Evolutionary conservation across 495 filamentous ascomycete species (phyloP).

Genomic region (Chaetomium cochliodes): DNA sequence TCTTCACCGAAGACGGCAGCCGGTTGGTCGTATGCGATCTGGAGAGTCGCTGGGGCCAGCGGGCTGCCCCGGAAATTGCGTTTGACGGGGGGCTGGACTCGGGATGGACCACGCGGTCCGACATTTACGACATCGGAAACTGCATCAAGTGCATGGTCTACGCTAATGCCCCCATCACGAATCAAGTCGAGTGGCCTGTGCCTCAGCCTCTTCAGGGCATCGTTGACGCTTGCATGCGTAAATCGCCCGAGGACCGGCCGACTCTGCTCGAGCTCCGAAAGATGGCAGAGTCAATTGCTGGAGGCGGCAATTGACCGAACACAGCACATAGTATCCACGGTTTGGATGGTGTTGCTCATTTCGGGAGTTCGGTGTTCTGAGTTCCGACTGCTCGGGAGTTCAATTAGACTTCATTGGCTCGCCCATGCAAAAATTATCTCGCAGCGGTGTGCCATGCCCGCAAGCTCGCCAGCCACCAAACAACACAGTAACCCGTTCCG

Average conservation of each 20-base stretch:
- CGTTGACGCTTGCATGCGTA: conserved; percentile 19
- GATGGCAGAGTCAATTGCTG: conserved; percentile 14
- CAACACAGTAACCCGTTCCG: too few species aligned
- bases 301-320: not conserved
- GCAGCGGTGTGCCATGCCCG: too few species aligned
- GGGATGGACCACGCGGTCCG: conserved; percentile 13
- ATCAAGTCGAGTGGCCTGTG: conserved; percentile 19
- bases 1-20: conserved; percentile 27
- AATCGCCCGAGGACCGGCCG: conserved; percentile 13
- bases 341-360: too few species aligned
- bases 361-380: too few species aligned
- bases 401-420: too few species aligned
- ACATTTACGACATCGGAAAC: conserved; percentile 17
- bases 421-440: too few species aligned
- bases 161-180: conserved; percentile 16
- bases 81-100: conserved; percentile 10
- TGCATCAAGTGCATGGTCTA: conserved; percentile 22
- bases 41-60: conserved; percentile 34
- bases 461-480: too few species aligned
- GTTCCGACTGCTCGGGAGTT: too few species aligned
- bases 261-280: conserved; percentile 10
- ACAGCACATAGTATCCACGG: too few species aligned
- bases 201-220: conserved; percentile 8
- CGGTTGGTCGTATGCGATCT: conserved; percentile 32
- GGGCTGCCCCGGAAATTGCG: conserved; percentile 20